Base-by-base conservation (phyloP, 768 basidiomycete genomes). In the Daedalea quercina region DNA sequence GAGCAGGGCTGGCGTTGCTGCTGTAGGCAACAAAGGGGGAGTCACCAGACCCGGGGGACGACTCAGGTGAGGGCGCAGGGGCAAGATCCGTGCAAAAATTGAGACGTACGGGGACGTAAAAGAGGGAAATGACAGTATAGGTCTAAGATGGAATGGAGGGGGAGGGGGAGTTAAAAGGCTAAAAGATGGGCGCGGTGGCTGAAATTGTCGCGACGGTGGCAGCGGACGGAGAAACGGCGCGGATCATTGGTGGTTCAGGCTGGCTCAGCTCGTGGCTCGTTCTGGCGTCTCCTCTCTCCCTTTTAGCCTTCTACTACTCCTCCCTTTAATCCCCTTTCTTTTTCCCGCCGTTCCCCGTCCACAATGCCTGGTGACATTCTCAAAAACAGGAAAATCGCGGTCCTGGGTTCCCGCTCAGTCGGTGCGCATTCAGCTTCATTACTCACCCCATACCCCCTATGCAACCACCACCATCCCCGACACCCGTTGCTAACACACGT, bases 301-400 rank as follows among this genome's bases (percentile, higher is more conserved):
- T 42, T 23, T 42, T 48, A 43, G 26, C 42, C 43, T 47, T 26
- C 50, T 44, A 26, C 43, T n/a, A 23, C 51, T 20, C 40, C 40
- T 31, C 49, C 47, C 33, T 20, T 45, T 49, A 24, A 45, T 23
- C 20, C 42, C 43, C 34, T 37, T 57, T 13, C 51, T 49, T 47
- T 57, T 50, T 31, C 44, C 51, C 44, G 24, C 47, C 54, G 25
- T 52, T 47, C 55, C 54, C 42, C 52, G n/a, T 45, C 45, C 52
- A 57, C 50, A 57, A 70, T 70, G 69, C 63, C 69, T 44, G 63
- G 65, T 48, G 67, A 71, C 57, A 60, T 70, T 45, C 70, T 89
- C 69, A 87, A 81, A 75, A 87, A 87, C 74, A 78, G 90, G 66
- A 94, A 90, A 76, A 92, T 94, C 57, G 91, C 89, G 45, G 84